Percentiles rank a stretch among this genome's conserved stretches.
Conservation (phyloP, 2,329 filamentous ascomycete species). For the Rhinocladiella mackenziei region DNA sequence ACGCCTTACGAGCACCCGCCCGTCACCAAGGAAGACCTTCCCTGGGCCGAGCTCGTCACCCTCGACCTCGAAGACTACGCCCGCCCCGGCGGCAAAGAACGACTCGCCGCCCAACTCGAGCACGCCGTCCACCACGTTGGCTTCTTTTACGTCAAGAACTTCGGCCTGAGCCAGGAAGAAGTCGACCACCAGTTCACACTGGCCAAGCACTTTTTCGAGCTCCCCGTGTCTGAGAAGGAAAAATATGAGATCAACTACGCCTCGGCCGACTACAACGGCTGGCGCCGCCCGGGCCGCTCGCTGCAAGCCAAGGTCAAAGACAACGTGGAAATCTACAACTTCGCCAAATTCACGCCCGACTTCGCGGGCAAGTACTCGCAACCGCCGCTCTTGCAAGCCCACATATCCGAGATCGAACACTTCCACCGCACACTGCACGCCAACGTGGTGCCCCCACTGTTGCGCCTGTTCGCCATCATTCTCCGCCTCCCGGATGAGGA, state of each 20-base stretch:
- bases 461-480: slow-evolving; percentile 56
- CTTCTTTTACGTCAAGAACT: slow-evolving; percentile 62
- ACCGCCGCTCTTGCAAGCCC: slow-evolving; percentile 46
- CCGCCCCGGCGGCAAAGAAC: slow-evolving; percentile 51
- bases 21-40: slow-evolving; percentile 19
- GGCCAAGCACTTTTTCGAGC: slow-evolving; percentile 53
- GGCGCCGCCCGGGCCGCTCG: slow-evolving; percentile 43
- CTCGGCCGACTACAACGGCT: slow-evolving; percentile 54
- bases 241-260: slow-evolving; percentile 51
- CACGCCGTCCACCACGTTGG: slow-evolving; percentile 51
- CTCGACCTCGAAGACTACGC: slow-evolving; percentile 55
- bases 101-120: slow-evolving; percentile 50
- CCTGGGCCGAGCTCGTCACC: slow-evolving; percentile 56
- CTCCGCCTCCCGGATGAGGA: slow-evolving; percentile 58
- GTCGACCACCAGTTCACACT: slow-evolving; percentile 59
- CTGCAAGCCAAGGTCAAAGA: slow-evolving; percentile 38
- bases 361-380: slow-evolving; percentile 40
- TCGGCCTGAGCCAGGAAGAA: slow-evolving; percentile 53
- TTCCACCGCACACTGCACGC: slow-evolving; percentile 52
- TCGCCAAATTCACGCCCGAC: slow-evolving; percentile 52
- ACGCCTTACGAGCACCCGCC: slow-evolving; percentile 20
- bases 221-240: slow-evolving; percentile 55
- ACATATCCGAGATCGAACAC: slow-evolving; percentile 52
- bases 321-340: slow-evolving; percentile 58
- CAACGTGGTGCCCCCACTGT: slow-evolving; percentile 52